phyloP scores from a whole-genome alignment of 1,284 basidiomycete genomes.

The Ustilago vetiveriae region DNA sequence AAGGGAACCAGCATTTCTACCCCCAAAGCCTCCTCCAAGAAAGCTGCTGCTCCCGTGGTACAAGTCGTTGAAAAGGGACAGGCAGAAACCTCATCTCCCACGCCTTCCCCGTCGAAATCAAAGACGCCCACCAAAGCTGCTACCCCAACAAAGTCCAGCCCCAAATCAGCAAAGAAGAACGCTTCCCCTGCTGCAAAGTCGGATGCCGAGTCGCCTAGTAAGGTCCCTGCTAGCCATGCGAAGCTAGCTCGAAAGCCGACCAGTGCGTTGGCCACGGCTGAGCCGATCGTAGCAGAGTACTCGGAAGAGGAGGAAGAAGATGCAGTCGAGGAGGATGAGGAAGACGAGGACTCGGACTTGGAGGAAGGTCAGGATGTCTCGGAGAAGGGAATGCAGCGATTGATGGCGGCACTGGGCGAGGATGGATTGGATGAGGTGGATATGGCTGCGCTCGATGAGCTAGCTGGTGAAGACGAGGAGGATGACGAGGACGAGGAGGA shows the following conservation, averaged over 20 bases:
- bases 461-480: conserved; percentile 37
- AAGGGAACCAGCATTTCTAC: conserved; percentile 15
- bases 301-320: conserved; percentile 34
- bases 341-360: conserved; percentile 46
- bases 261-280: conserved; percentile 36
- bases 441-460: conserved; percentile 50
- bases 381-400: conserved; percentile 56
- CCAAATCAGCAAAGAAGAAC: conserved; percentile 20
- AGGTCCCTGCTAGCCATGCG: conserved; percentile 35
- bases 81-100: conserved; percentile 1
- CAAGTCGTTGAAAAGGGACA: background rate
- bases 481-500: conserved; percentile 46
- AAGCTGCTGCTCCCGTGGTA: background rate
- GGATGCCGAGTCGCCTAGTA: conserved; percentile 15
- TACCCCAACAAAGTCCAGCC: conserved; percentile 14
- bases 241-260: conserved; percentile 41
- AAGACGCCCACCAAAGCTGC: conserved; percentile 10
- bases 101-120: background rate
- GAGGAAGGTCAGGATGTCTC: conserved; percentile 64
- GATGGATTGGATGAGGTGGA: conserved; percentile 63
- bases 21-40: conserved; percentile 25
- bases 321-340: conserved; percentile 30
- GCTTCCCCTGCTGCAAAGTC: conserved; percentile 6
- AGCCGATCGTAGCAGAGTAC: conserved; percentile 38
- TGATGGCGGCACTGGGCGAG: conserved; percentile 62